phyloP scores from a whole-genome alignment of 352 stramenopile species.

The Globisporangium emineosum region DNA sequence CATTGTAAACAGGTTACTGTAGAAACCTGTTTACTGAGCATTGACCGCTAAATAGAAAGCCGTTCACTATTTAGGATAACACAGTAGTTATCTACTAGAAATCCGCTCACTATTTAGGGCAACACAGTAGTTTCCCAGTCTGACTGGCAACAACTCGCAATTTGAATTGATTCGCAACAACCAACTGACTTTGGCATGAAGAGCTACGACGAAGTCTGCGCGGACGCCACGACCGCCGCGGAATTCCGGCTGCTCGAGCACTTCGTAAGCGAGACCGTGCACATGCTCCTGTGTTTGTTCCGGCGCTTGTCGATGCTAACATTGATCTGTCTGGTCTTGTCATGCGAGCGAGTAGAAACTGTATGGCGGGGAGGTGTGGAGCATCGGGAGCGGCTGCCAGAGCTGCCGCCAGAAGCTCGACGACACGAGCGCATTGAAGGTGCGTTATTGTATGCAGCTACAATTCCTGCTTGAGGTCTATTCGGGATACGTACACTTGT shows the following conservation, averaged over 20 bases:
- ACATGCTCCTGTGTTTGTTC: background rate
- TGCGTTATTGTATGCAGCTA: no score
- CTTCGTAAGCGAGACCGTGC: slow-evolving; percentile 30
- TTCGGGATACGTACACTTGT: background rate
- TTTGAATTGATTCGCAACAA: slow-evolving; percentile 1
- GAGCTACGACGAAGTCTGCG: slow-evolving; percentile 67
- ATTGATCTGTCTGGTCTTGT: background rate
- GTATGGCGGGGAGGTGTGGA: slow-evolving; percentile 72
- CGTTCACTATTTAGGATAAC: no score
- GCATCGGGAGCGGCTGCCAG: slow-evolving; percentile 55
- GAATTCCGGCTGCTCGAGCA: slow-evolving; percentile 70
- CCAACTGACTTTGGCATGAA: slow-evolving; percentile 15
- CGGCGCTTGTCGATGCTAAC: background rate
- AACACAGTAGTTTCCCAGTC: background rate
- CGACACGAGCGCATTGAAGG: slow-evolving; percentile 48
- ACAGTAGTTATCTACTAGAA: no score
- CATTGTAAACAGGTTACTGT: no score
- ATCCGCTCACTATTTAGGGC: background rate
- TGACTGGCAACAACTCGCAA: slow-evolving; percentile 1
- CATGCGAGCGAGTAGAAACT: slow-evolving; percentile 32
- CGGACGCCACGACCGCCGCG: slow-evolving; percentile 52
- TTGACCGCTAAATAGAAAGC: no score
- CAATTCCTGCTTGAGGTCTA: no score
- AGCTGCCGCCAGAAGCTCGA: slow-evolving; percentile 46
- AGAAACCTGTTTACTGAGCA: no score